Percentiles rank a stretch among this genome's conserved stretches.
Conservation (phyloP, 495 filamentous ascomycete genomes). For the Wilcoxina mikolae region DNA sequence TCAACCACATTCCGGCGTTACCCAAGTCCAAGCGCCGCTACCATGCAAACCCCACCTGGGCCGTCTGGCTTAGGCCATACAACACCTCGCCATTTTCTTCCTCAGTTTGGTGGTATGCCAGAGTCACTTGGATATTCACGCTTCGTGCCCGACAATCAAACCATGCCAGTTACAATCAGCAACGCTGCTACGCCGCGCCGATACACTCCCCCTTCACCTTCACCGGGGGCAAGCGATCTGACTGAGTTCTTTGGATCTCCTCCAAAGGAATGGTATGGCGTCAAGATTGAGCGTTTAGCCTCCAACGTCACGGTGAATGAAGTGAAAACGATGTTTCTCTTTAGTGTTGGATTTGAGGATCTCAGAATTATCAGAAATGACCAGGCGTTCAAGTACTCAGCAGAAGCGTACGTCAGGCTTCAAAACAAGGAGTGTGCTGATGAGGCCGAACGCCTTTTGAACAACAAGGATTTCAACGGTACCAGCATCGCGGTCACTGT, state of each 20-base stretch:
- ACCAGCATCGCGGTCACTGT: not conserved
- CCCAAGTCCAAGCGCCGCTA: not conserved
- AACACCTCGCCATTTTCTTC: slow-evolving; percentile 15
- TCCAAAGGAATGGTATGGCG: slow-evolving; percentile 6
- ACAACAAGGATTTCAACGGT: slow-evolving; percentile 5
- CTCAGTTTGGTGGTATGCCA: slow-evolving; percentile 22
- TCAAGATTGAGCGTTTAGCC: slow-evolving; percentile 4
- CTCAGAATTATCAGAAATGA: slow-evolving; percentile 2
- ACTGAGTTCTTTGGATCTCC: slow-evolving; percentile 7
- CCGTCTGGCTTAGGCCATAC: slow-evolving; percentile 20
- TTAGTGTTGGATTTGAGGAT: slow-evolving; percentile 5
- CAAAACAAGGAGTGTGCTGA: slow-evolving; percentile 2
- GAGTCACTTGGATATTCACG: slow-evolving; percentile 27
- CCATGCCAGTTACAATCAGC: slow-evolving; percentile 20
- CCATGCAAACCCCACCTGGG: slow-evolving; percentile 14
- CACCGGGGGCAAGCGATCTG: slow-evolving; percentile 1
- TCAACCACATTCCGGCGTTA: not conserved
- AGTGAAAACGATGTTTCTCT: slow-evolving; percentile 10
- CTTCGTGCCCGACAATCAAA: slow-evolving; percentile 32
- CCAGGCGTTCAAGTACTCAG: not conserved
- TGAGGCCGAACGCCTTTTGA: slow-evolving; percentile 8
- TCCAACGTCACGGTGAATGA: slow-evolving; percentile 2
- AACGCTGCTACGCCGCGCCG: slow-evolving; percentile 5
- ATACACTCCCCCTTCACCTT: slow-evolving; percentile 6
- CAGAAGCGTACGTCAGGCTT: slow-evolving; percentile 5